phyloP scores from a whole-genome alignment of 345 rosid species.

The Arabidopsis thaliana region DNA sequence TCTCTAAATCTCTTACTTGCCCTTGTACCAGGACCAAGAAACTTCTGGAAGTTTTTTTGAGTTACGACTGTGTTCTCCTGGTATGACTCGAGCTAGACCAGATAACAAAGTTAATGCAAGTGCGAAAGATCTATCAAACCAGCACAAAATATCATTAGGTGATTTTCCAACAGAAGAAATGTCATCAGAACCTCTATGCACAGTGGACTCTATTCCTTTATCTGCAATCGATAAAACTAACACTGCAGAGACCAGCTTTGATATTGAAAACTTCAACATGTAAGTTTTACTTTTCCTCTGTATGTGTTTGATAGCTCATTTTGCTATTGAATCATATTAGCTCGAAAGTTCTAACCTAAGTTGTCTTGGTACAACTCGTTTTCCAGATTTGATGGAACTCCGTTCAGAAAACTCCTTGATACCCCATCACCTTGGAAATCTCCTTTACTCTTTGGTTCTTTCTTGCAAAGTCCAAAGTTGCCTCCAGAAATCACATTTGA shows the following conservation, averaged over 20 bases:
- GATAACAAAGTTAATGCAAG: conserved; percentile 42
- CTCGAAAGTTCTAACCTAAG: conserved; percentile 17
- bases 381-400: conserved; percentile 84
- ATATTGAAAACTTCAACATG: conserved; percentile 57
- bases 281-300: conserved; percentile 45
- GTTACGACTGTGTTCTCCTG: conserved; percentile 35
- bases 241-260: conserved; percentile 48
- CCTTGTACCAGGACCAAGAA: conserved; percentile 56
- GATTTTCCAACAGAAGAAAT: conserved; percentile 43
- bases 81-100: conserved; percentile 62
- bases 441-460: conserved; percentile 83
- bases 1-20: conserved; percentile 32
- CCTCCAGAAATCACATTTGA: conserved; percentile 88
- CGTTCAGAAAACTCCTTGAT: conserved; percentile 74
- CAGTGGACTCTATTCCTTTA: conserved; percentile 42
- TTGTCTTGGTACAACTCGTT: conserved; percentile 27
- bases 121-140: conserved; percentile 52
- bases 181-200: conserved; percentile 52
- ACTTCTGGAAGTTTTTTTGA: conserved; percentile 57
- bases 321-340: conserved; percentile 14
- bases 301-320: conserved; percentile 21
- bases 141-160: conserved; percentile 47
- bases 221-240: conserved; percentile 42
- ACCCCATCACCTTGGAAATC: conserved; percentile 98
- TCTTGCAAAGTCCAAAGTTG: conserved; percentile 74